Base-by-base conservation (phyloP, 2,329 filamentous ascomycete species). In the Lecanicillium sp. region DNA sequence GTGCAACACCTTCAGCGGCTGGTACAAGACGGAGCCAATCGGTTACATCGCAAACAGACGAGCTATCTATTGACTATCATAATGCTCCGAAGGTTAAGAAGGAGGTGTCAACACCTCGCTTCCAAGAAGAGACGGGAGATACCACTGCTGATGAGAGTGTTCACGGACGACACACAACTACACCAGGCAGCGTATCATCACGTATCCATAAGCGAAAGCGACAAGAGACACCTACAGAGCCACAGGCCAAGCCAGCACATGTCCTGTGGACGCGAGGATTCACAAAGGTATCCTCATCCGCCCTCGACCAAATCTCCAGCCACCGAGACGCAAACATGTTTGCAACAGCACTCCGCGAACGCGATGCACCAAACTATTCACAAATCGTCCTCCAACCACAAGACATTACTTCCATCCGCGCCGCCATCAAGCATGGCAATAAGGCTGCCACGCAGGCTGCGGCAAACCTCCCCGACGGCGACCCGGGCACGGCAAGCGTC, bases 271-370 rank as follows among this genome's bases (percentile, higher is more conserved):
- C 84, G 12, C 78, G 84, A 34, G 81, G 82, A 34, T 82, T 90
- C 51, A 75, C 81, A 27, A 79, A 82, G 48, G 84, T 86, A 12
- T 82, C 80, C 22, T 75, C 74, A 4, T 80, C 81, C 4, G 79
- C 85, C 11, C 69, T 89, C 46, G 84, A 88, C 53, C 80, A 86
- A 50, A 84, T 89, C 43, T 76, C 78, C 17, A 83, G 79, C 38
- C 84, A 89, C 55, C 81, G 83, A 25, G 77, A 84, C 48, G 85
- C 83, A 33, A 86, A 85, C 48, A 85, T 86, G 60, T 90, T 90
- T 53, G 80, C 82, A 19, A 80, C 80, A 39, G 80, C 82, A 2
- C 72, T 90, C 35, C 81, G 83, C 9, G 82, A 87, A 47, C 75
- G 75, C 28, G 80, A 86, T 50, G 85, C 84, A 0, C 84, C 84